Conservation (phyloP, 129 eudicot species). For the Lonicera japonica region DNA sequence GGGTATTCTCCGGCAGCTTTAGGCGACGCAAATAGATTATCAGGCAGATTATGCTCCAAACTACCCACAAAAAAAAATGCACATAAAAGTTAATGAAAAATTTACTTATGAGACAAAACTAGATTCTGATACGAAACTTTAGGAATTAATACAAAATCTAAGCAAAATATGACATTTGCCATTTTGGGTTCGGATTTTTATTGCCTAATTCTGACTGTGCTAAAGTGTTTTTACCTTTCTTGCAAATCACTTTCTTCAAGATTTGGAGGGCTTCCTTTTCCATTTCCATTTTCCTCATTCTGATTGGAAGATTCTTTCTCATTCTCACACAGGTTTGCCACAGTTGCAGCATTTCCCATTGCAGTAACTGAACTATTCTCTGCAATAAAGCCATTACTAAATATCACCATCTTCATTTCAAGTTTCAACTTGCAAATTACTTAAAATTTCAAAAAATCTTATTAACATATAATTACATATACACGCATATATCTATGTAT, state of each 20-base stretch:
- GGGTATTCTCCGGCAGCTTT: constrained; percentile 37
- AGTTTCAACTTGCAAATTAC: constrained; percentile 13
- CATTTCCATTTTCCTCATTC: constrained; percentile 34
- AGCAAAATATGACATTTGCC: constrained; percentile 21
- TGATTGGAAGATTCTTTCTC: constrained; percentile 31
- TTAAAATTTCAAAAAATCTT: background rate
- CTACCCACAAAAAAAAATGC: constrained; percentile 12
- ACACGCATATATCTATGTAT: too few relatives aligned
- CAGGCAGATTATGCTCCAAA: constrained; percentile 80
- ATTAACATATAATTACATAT: too few relatives aligned
- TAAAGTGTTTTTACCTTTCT: constrained; percentile 40
- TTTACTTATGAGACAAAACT: constrained; percentile 60
- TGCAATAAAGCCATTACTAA: constrained; percentile 11
- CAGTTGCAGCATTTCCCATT: background rate
- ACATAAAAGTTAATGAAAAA: background rate
- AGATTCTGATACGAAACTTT: constrained; percentile 49
- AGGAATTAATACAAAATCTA: constrained; percentile 26
- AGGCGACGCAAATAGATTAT: constrained; percentile 77
- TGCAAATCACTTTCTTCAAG: constrained; percentile 40
- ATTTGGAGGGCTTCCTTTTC: constrained; percentile 41
- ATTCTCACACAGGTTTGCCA: constrained; percentile 41
- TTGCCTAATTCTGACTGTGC: background rate
- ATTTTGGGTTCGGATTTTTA: background rate
- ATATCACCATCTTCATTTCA: background rate
- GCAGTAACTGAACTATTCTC: constrained; percentile 42